These are phyloP conservation scores for Suhomyces sp. DNA, from an alignment of 805 yeast genomes.

Conservation along the genomic window DNA sequence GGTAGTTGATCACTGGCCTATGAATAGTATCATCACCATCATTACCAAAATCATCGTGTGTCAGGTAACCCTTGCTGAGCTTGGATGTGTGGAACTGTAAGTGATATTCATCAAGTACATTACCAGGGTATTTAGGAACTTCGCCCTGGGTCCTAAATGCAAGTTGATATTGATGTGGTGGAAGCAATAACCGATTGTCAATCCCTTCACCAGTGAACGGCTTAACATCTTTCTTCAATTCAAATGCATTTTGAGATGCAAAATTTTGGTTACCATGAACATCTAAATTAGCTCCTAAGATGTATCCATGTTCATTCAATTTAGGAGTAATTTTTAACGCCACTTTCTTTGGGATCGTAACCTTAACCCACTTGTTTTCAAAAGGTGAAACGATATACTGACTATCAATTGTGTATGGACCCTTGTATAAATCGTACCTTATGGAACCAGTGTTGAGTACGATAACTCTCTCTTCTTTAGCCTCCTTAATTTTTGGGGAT, in stretches of 20 bases:
- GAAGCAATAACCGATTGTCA: constrained; percentile 4
- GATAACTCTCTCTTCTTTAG: constrained; percentile 41
- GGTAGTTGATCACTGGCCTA: constrained; percentile 60
- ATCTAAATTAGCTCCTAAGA: no score
- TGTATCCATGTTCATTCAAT: constrained; percentile 58
- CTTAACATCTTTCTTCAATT: no score
- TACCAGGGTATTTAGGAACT: no score
- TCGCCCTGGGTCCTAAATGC: no score
- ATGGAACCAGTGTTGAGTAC: constrained; percentile 85
- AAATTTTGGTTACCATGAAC: no score
- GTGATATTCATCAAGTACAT: no score
- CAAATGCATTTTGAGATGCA: no score
- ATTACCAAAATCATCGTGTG: constrained; percentile 79
- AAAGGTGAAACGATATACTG: constrained; percentile 86
- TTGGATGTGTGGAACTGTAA: constrained; percentile 7
- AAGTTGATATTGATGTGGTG: constrained; percentile 10
- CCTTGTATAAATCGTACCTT: constrained; percentile 81
- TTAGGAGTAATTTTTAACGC: constrained; percentile 55
- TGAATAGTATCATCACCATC: constrained; percentile 81
- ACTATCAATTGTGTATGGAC: constrained; percentile 77
- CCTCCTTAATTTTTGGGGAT: constrained; percentile 22
- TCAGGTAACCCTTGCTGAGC: constrained; percentile 68
- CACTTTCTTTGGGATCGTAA: constrained; percentile 56
- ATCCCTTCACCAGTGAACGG: not conserved
- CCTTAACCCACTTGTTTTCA: constrained; percentile 70